Percentiles rank a stretch among this genome's conserved stretches.
Evolutionary conservation across 2,329 filamentous ascomycete species (phyloP).

Genomic region (Claviceps quebecensis): DNA sequence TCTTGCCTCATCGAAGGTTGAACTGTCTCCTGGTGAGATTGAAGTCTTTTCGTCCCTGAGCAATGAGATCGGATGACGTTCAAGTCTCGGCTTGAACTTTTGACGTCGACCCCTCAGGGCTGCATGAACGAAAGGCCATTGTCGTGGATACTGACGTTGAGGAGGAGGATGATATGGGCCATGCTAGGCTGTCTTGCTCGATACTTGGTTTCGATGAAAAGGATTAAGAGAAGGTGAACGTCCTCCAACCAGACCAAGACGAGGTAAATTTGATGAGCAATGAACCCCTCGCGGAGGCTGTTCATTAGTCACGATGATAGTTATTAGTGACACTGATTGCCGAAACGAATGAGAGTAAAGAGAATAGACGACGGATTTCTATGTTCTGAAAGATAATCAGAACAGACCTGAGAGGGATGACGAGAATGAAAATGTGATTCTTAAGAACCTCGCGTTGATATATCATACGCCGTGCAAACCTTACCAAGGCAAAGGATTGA

Average conservation of each 20-base stretch:
- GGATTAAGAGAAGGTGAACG: not conserved
- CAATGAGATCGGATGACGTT: constrained; percentile 1
- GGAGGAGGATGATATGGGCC: constrained; percentile 14
- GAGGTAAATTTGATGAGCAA: not conserved
- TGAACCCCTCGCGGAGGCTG: not conserved
- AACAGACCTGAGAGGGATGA: constrained; percentile 3
- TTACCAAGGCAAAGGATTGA: constrained; percentile 4
- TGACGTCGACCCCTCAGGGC: constrained; percentile 4
- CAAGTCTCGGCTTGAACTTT: constrained; percentile 1
- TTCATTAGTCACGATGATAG: constrained; percentile 3
- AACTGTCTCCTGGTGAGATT: not conserved
- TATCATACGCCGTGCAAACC: constrained; percentile 11
- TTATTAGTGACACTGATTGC: too few species aligned
- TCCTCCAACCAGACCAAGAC: not conserved
- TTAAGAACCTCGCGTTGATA: constrained; percentile 9
- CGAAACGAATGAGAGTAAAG: not conserved
- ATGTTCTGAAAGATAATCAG: constrained; percentile 3
- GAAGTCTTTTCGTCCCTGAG: constrained; percentile 2
- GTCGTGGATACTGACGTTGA: constrained; percentile 14
- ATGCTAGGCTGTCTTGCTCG: constrained; percentile 1
- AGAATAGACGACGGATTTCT: not conserved
- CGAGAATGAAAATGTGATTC: constrained; percentile 7
- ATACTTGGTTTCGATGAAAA: constrained; percentile 3
- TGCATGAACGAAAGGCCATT: constrained; percentile 14
- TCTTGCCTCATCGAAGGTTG: constrained; percentile 9